A percentile compares a stretch with the other conserved stretches of the same genome.
Evolutionary conservation across 2,329 filamentous ascomycete species (phyloP).

Genomic region (Trichophyton mentagrophytes): DNA sequence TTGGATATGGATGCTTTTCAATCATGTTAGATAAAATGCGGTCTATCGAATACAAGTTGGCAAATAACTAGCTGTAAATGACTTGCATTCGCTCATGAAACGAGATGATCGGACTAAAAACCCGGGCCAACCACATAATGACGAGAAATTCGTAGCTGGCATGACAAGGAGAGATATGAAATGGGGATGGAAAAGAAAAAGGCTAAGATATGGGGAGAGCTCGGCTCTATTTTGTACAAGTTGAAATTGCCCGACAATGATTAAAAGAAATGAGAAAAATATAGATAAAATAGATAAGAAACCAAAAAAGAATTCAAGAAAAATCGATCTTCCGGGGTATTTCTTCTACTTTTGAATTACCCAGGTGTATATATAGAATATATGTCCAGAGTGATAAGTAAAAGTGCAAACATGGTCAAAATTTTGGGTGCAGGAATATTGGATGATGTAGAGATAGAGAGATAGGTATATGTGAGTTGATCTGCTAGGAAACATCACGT

Average conservation of each 20-base stretch:
- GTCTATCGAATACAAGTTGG: not conserved
- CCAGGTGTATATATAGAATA: not conserved
- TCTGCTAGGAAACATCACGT: slow-evolving; percentile 9
- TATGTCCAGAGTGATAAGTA: not conserved
- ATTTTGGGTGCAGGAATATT: not conserved
- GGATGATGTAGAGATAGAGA: not conserved
- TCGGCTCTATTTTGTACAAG: slow-evolving; percentile 1
- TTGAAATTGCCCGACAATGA: not conserved
- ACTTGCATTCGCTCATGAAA: not conserved
- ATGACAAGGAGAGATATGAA: not conserved
- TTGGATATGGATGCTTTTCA: not conserved
- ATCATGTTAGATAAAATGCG: too few species aligned
- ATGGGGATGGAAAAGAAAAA: not conserved
- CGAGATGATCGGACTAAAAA: too few species aligned
- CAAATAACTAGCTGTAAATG: not conserved
- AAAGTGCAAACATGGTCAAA: not conserved
- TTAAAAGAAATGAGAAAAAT: not conserved
- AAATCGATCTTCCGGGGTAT: not conserved
- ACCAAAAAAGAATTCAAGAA: not conserved
- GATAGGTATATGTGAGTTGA: too few species aligned
- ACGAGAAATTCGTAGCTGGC: not conserved
- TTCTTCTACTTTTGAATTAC: not conserved
- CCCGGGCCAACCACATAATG: not conserved
- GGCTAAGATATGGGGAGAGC: not conserved
- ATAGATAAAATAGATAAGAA: not conserved